Conservation (phyloP, 176 grass and related monocot species). For the Pontederia paniculata region DNA sequence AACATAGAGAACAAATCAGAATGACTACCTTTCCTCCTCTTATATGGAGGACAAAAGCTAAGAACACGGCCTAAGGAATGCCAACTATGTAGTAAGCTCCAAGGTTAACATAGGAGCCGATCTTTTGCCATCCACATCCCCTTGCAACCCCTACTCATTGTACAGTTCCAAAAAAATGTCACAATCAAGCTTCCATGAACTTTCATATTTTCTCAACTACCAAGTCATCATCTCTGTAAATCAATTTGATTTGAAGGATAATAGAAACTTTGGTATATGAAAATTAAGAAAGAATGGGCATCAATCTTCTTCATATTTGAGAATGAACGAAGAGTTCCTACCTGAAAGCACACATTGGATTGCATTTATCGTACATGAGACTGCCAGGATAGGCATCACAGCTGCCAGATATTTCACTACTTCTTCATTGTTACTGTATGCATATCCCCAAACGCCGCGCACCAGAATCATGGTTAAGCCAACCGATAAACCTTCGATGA, state of each 20-base stretch:
- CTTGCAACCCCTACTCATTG: slow-evolving; percentile 44
- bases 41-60: slow-evolving; percentile 48
- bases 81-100: slow-evolving; percentile 51
- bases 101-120: slow-evolving; percentile 56
- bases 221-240: not conserved
- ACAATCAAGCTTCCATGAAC: too few relatives aligned
- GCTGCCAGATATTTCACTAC: slow-evolving; percentile 18
- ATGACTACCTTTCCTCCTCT: slow-evolving; percentile 39
- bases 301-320: too few relatives aligned
- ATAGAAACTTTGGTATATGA: too few relatives aligned
- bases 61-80: slow-evolving; percentile 41
- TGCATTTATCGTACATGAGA: slow-evolving; percentile 17
- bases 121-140: slow-evolving; percentile 76
- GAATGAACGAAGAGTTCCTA: slow-evolving; percentile 4
- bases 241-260: not conserved
- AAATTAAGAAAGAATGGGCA: too few relatives aligned
- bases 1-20: not conserved
- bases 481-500: slow-evolving; percentile 10
- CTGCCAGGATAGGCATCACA: slow-evolving; percentile 22
- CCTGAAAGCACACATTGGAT: slow-evolving; percentile 26
- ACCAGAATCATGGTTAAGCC: slow-evolving; percentile 20
- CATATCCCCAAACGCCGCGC: slow-evolving; percentile 16
- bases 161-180: slow-evolving; percentile 13
- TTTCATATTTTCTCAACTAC: slow-evolving; percentile 13
- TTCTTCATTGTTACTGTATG: slow-evolving; percentile 24